Conservation (phyloP, 2,329 filamentous ascomycete genomes). For the Xylaria digitata region DNA sequence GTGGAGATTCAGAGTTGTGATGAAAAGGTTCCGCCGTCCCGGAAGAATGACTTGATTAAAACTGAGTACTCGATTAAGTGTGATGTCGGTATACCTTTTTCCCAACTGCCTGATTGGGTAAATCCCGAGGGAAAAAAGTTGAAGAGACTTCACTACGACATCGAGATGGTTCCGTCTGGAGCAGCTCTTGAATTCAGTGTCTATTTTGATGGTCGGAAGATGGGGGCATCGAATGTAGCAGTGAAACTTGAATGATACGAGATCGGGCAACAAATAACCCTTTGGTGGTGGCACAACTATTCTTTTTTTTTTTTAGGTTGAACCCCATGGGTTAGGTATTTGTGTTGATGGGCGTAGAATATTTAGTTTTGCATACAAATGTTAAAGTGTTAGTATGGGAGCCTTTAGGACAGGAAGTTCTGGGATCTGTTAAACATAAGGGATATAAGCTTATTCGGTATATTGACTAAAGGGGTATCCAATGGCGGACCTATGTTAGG, state of each 20-base stretch:
- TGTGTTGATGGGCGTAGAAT: no score
- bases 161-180: conserved; percentile 25
- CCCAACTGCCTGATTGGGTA: background rate
- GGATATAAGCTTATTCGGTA: no score
- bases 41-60: conserved; percentile 15
- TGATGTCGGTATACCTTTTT: conserved; percentile 9
- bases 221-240: conserved; percentile 13
- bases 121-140: background rate
- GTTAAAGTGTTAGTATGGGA: no score
- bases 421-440: no score
- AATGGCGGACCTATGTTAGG: no score
- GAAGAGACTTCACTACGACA: conserved; percentile 15
- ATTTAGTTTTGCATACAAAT: no score
- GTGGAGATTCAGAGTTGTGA: conserved; percentile 8
- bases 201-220: conserved; percentile 11
- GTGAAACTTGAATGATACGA: background rate
- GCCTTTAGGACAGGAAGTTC: no score
- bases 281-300: no score
- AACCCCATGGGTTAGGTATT: no score
- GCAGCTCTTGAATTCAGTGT: conserved; percentile 22
- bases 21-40: conserved; percentile 10
- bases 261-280: background rate
- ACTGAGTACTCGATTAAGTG: conserved; percentile 2
- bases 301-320: no score
- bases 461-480: no score